These are phyloP conservation scores for Fusarium sp. DNA, from an alignment of 2,329 filamentous ascomycete genomes.

Conservation along the genomic window DNA sequence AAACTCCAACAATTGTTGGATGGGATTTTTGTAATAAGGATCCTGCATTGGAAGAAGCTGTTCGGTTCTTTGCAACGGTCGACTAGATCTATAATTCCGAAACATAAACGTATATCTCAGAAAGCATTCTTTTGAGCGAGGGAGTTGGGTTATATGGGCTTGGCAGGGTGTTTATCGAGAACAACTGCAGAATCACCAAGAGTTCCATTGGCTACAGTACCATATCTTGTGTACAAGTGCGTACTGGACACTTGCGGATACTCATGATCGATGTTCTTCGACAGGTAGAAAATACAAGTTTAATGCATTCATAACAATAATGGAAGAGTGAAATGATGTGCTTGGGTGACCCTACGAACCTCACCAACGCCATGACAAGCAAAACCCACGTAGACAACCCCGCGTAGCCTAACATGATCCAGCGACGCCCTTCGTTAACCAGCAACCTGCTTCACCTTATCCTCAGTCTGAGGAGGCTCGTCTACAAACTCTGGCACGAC, in stretches of 20 bases:
- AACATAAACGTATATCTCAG: background rate
- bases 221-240: background rate
- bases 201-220: background rate
- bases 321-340: slow-evolving; percentile 24
- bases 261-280: background rate
- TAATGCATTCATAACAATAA: background rate
- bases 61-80: slow-evolving; percentile 78
- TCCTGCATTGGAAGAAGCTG: slow-evolving; percentile 79
- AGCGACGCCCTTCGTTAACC: slow-evolving; percentile 51
- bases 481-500: slow-evolving; percentile 90
- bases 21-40: slow-evolving; percentile 98
- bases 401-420: background rate
- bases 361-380: slow-evolving; percentile 40
- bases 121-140: slow-evolving; percentile 37
- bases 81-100: slow-evolving; percentile 46
- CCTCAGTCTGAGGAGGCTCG: slow-evolving; percentile 79
- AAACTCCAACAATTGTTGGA: slow-evolving; percentile 90
- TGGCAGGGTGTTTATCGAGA: slow-evolving; percentile 10
- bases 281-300: background rate
- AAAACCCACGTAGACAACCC: background rate
- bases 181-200: slow-evolving; percentile 14
- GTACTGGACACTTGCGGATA: background rate
- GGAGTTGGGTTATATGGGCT: slow-evolving; percentile 34
- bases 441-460: slow-evolving; percentile 86
- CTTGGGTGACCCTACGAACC: slow-evolving; percentile 33